Base-by-base conservation (phyloP, 371 early-diverging fungal species). In the Lichtheimia ramosa region DNA sequence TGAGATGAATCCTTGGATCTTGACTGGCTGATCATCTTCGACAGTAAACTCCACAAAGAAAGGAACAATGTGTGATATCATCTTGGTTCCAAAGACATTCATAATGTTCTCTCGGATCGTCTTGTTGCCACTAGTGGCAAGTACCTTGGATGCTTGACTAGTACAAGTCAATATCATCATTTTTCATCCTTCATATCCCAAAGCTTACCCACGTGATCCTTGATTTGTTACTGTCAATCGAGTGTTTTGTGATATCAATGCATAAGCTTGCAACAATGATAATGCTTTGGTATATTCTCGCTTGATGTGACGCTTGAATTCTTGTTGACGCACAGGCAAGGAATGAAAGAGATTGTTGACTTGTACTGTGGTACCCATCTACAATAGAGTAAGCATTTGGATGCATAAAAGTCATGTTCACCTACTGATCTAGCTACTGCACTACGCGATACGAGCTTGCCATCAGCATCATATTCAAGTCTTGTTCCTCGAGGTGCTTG, bases 321-420 rank as follows among this genome's bases (percentile, higher is more conserved):
- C 97, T 40, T 80, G 81, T 43, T 78, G 74, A n/a, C 99, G 85
- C 3, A 99, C 96, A 3, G 99, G 99, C 68, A 95, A 79, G 5
- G 83, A 69, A 14, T 89, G 82, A 72, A 99, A 99, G 27, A 99
- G 64, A 20, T 89, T 82, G 12, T 67, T 61, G 39, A 99, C 63
- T 20, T 74, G 75, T 4, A 98, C 83, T 0, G 94, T 96, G 3
- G 98, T 97, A 3, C 99, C 99, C 61, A 48, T 59, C 74, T 81
- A 20, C 69, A 20, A 34, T 34, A 15, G 25, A n/a, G n/a, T n/a
- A n/a, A 46, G n/a, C 13, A 5, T 46, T n/a, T 7, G 12, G 16
- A 20, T 15, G 49, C 21, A 13, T 34, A 5, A 16, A 3, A 18
- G 13, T 13, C 13, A 18, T 13, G n/a, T n/a, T 16, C 39, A 53